Conservation (phyloP, 148 eudicot species). For the Silene conica region DNA sequence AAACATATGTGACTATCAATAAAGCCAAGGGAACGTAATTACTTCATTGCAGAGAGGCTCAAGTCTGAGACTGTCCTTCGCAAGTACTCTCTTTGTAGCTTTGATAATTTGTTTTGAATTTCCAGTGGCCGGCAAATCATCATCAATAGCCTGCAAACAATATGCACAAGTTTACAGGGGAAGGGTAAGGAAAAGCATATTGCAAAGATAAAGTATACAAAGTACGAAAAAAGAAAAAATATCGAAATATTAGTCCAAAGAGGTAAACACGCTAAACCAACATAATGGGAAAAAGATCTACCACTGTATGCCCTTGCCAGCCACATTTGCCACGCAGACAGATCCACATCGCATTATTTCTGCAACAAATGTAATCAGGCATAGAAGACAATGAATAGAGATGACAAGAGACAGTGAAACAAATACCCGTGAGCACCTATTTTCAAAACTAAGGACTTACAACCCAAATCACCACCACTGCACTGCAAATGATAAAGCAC, state of each 20-base stretch:
- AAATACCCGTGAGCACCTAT: constrained; percentile 53
- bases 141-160: constrained; percentile 60
- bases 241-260: background rate
- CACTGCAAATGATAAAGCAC: constrained; percentile 43
- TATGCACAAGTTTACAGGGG: background rate
- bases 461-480: constrained; percentile 58
- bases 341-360: constrained; percentile 53
- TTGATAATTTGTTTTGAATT: constrained; percentile 29
- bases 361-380: constrained; percentile 22
- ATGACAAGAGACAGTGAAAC: constrained; percentile 13
- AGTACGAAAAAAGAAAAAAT: background rate
- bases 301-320: constrained; percentile 61
- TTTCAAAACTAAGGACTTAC: constrained; percentile 49
- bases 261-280: background rate
- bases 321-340: constrained; percentile 80
- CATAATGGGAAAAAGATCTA: constrained; percentile 13
- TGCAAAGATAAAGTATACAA: background rate
- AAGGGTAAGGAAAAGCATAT: background rate
- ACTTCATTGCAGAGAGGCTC: constrained; percentile 75
- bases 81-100: constrained; percentile 40
- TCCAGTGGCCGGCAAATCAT: constrained; percentile 37
- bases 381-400: background rate
- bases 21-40: constrained; percentile 1
- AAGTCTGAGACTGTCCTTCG: constrained; percentile 51
- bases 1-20: background rate